These are phyloP conservation scores for Solanum clarkiae DNA, from an alignment of 257 asterid species.

Conservation along the genomic window DNA sequence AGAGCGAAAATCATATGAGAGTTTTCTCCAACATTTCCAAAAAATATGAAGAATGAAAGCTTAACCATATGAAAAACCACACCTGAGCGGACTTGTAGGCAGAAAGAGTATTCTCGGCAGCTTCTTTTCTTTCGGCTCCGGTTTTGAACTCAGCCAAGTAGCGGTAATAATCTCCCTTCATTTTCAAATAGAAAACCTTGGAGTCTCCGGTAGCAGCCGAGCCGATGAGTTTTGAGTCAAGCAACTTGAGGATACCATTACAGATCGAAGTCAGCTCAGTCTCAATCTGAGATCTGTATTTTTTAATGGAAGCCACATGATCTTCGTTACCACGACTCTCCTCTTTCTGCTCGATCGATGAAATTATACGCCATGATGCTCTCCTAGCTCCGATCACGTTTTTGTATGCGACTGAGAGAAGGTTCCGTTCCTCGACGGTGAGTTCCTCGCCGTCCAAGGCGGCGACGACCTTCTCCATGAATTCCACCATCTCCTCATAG, in stretches of 20 bases:
- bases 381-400: neutral
- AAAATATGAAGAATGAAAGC: neutral
- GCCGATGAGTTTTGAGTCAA: neutral
- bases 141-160: slow-evolving; percentile 65
- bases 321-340: neutral
- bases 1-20: neutral
- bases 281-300: neutral
- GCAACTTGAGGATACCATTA: neutral
- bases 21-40: neutral
- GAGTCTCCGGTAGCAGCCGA: neutral
- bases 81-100: slow-evolving; percentile 88
- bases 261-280: neutral
- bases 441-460: neutral
- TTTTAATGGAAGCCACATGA: neutral
- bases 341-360: neutral
- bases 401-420: slow-evolving; percentile 1
- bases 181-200: neutral
- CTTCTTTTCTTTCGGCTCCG: slow-evolving; percentile 62
- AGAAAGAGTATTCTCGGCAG: slow-evolving; percentile 76
- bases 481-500: slow-evolving; percentile 4
- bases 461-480: neutral
- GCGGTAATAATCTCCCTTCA: neutral
- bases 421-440: neutral
- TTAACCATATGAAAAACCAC: neutral
- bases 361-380: neutral